Evolutionary conservation across 1,139 yeast genomes (phyloP).

Genomic region (Pichia sp.): DNA sequence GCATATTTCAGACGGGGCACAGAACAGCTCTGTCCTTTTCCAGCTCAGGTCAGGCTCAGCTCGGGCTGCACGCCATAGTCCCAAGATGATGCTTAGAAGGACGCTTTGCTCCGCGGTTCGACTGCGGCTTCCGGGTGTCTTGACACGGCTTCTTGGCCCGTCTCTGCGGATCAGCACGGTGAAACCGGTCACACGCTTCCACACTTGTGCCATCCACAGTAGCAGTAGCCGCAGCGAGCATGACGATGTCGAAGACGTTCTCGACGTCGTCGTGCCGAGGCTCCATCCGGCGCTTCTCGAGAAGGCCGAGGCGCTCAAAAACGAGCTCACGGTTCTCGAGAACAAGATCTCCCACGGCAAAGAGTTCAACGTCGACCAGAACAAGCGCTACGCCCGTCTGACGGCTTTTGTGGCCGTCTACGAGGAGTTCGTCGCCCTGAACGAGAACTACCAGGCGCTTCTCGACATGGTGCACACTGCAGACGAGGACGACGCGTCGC

Average conservation of each 20-base stretch:
- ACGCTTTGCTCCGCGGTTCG: too few species aligned
- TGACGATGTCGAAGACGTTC: neutral
- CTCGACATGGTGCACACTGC: constrained; percentile 33
- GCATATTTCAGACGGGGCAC: too few species aligned
- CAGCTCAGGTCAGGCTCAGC: too few species aligned
- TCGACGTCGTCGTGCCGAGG: constrained; percentile 12
- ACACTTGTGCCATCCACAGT: neutral
- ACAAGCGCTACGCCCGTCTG: constrained; percentile 53
- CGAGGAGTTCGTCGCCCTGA: constrained; percentile 38
- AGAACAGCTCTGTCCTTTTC: too few species aligned
- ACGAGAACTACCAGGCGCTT: constrained; percentile 29
- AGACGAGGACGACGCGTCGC: constrained; percentile 31
- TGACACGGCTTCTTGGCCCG: too few species aligned
- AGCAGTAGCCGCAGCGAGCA: neutral
- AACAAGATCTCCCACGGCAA: constrained; percentile 42
- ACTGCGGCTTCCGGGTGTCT: too few species aligned
- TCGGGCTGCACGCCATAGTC: too few species aligned
- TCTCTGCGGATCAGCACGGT: too few species aligned
- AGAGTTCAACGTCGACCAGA: constrained; percentile 50
- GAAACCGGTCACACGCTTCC: too few species aligned
- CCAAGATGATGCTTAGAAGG: too few species aligned
- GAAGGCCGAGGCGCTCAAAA: constrained; percentile 52
- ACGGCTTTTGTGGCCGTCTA: constrained; percentile 51
- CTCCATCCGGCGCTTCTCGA: constrained; percentile 52
- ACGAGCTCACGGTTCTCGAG: constrained; percentile 50